A percentile compares a stretch with the other conserved stretches of the same genome.
phyloP scores from a whole-genome alignment of 2,329 filamentous ascomycete genomes.

The Colletotrichum sp. region DNA sequence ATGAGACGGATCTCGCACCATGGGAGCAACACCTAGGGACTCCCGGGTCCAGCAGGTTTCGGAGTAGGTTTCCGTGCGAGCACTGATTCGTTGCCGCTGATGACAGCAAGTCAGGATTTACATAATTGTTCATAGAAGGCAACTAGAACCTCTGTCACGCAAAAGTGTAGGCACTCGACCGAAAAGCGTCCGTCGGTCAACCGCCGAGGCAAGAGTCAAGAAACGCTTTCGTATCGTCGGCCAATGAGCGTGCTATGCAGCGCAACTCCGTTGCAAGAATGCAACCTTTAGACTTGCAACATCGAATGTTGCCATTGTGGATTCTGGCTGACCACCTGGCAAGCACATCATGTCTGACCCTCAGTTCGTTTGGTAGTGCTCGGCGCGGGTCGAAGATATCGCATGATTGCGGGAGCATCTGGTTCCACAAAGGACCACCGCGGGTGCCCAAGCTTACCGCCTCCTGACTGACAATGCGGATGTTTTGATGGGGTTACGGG shows the following conservation, averaged over 20 bases:
- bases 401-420: not conserved
- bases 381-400: not conserved
- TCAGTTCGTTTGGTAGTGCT: not conserved
- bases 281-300: not conserved
- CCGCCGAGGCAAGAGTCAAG: not conserved
- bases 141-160: not conserved
- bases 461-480: not conserved
- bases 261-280: not conserved
- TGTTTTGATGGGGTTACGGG: not conserved
- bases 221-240: not conserved
- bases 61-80: not conserved
- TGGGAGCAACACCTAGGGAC: not conserved
- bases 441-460: not conserved
- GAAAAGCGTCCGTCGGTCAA: not conserved
- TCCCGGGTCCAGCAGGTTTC: not conserved
- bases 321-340: not conserved
- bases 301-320: not conserved
- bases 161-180: not conserved
- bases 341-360: not conserved
- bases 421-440: not conserved
- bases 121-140: not conserved
- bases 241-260: not conserved
- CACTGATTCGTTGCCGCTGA: not conserved
- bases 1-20: not conserved
- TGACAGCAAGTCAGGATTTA: not conserved